Conservation (phyloP, 768 basidiomycete species). For the Trametes cingulata region DNA sequence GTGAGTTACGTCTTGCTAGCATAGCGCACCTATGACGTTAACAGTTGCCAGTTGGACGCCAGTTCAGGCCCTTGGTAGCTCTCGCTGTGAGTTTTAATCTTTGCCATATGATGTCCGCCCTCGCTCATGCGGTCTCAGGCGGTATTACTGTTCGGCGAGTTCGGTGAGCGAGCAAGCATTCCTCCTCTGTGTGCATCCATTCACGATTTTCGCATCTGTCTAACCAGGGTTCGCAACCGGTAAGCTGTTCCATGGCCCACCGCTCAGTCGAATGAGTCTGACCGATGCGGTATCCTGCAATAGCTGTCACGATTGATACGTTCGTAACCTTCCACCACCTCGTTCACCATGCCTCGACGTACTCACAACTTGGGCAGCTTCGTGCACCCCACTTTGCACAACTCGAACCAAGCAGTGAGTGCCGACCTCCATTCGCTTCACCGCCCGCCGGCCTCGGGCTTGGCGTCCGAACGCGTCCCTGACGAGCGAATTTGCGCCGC, state of each 20-base stretch:
- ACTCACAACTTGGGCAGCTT: background rate
- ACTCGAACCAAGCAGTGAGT: slow-evolving; percentile 4
- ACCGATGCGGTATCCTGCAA: background rate
- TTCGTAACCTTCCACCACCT: background rate
- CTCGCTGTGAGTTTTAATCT: background rate
- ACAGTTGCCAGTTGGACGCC: background rate
- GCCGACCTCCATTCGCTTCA: background rate
- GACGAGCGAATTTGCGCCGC: background rate
- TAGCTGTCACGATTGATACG: slow-evolving; percentile 5
- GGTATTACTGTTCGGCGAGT: background rate
- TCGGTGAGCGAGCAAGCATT: background rate
- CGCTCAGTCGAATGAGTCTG: background rate
- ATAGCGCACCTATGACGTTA: background rate
- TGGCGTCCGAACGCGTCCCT: background rate
- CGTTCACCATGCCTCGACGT: background rate
- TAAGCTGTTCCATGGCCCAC: background rate
- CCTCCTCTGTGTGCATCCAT: too few relatives aligned
- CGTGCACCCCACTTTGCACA: background rate
- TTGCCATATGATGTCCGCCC: background rate
- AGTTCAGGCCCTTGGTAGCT: background rate
- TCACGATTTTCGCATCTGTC: too few relatives aligned
- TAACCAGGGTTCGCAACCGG: background rate
- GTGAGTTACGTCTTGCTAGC: background rate
- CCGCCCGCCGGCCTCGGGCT: background rate
- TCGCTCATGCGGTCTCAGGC: background rate